Percentiles rank a stretch among this genome's conserved stretches.
Evolutionary conservation across 2,329 filamentous ascomycete species (phyloP).

Genomic region (Trichoderma simmonsii): DNA sequence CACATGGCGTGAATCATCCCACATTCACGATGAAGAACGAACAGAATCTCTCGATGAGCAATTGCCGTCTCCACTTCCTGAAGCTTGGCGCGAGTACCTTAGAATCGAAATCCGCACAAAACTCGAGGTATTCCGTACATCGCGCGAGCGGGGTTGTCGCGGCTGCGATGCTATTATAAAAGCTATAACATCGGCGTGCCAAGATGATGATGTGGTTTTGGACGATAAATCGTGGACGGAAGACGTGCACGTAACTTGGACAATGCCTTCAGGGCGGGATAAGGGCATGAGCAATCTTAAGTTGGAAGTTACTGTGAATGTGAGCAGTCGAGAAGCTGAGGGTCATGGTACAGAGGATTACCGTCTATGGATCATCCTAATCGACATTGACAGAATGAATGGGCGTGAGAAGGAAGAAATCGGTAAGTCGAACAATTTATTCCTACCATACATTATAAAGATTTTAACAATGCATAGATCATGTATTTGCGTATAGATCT

Average conservation of each 20-base stretch:
- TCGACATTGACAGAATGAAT: neutral
- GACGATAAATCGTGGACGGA: neutral
- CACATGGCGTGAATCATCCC: neutral
- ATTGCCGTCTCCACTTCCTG: neutral
- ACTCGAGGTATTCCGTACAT: neutral
- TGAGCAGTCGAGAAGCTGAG: neutral
- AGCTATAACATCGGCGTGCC: neutral
- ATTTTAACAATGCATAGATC: neutral
- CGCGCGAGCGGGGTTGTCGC: neutral
- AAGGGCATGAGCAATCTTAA: neutral
- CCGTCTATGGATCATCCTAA: neutral
- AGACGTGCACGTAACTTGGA: neutral
- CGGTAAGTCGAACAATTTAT: neutral
- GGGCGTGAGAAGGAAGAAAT: neutral
- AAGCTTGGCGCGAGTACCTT: neutral
- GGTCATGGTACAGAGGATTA: neutral
- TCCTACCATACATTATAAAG: neutral
- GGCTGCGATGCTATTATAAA: neutral
- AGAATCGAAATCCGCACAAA: neutral
- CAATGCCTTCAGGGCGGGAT: neutral
- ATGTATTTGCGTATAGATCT: neutral
- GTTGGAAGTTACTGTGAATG: neutral
- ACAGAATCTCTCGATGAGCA: conserved; percentile 2
- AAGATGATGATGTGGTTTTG: neutral
- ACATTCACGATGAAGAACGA: neutral